Conservation (phyloP, 768 basidiomycete genomes). For the Scleroderma citrinum region DNA sequence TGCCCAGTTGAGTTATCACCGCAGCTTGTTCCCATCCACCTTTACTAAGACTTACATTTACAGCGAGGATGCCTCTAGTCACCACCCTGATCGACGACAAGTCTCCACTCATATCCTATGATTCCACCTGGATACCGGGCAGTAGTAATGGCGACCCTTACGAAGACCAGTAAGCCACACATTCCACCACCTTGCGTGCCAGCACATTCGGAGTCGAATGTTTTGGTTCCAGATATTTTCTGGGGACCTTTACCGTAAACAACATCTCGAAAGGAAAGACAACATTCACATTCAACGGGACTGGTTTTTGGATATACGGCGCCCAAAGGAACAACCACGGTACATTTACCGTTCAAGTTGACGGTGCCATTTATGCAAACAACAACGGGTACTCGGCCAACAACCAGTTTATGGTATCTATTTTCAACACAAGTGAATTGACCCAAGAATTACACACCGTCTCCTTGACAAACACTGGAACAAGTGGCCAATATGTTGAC, state of each 20-base stretch:
- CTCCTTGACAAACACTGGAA: conserved; percentile 26
- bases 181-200: too few relatives aligned
- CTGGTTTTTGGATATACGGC: conserved; percentile 43
- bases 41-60: too few relatives aligned
- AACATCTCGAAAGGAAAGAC: conserved; percentile 27
- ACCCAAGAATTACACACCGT: conserved; percentile 33
- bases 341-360: conserved; percentile 36
- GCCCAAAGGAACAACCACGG: conserved; percentile 45
- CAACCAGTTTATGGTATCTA: conserved; percentile 32
- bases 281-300: conserved; percentile 45
- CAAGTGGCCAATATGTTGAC: conserved; percentile 34
- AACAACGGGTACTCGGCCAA: conserved; percentile 24
- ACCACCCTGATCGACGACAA: conserved; percentile 26
- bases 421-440: conserved; percentile 35
- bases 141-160: conserved; percentile 8
- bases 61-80: conserved; percentile 17
- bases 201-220: neutral
- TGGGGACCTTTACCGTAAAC: conserved; percentile 36
- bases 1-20: too few relatives aligned
- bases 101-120: conserved; percentile 28
- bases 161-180: conserved; percentile 13
- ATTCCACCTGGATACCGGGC: conserved; percentile 17
- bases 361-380: conserved; percentile 25
- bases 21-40: too few relatives aligned
- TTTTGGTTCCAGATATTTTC: conserved; percentile 28